Evolutionary conservation across 331 rosid species (phyloP).

Genomic region (Quercus phellos): DNA sequence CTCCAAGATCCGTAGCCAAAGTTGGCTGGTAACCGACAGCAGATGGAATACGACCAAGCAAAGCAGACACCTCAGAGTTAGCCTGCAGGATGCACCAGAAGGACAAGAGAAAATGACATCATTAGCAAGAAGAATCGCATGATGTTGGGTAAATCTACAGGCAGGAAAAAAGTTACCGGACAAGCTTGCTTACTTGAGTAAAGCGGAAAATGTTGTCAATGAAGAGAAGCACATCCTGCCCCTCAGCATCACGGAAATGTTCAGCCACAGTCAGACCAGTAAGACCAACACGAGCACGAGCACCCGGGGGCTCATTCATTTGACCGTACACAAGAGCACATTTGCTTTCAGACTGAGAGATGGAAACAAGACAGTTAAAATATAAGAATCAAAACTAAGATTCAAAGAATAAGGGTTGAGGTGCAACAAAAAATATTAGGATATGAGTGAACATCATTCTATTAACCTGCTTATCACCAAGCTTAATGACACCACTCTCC

Average conservation of each 20-base stretch:
- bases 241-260: slow-evolving; percentile 99
- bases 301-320: slow-evolving; percentile 99
- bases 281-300: slow-evolving; percentile 99
- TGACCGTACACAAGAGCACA: slow-evolving; percentile 99
- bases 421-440: not conserved
- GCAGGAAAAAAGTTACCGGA: not conserved
- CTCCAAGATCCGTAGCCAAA: slow-evolving; percentile 98
- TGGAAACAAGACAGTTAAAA: not conserved
- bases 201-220: slow-evolving; percentile 98
- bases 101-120: not conserved
- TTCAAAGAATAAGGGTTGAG: not conserved
- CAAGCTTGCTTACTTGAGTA: slow-evolving; percentile 60
- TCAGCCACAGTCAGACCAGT: slow-evolving; percentile 98
- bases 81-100: slow-evolving; percentile 46
- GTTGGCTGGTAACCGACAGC: slow-evolving; percentile 99
- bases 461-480: slow-evolving; percentile 87
- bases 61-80: slow-evolving; percentile 98
- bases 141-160: not conserved
- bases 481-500: slow-evolving; percentile 99
- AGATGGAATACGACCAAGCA: slow-evolving; percentile 99
- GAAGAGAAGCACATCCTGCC: slow-evolving; percentile 99
- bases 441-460: not conserved
- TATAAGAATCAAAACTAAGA: not conserved
- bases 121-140: not conserved
- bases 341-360: slow-evolving; percentile 80